Evolutionary conservation across 805 yeast genomes (phyloP).

Genomic region (Cyberlindnera mississippiensis): DNA sequence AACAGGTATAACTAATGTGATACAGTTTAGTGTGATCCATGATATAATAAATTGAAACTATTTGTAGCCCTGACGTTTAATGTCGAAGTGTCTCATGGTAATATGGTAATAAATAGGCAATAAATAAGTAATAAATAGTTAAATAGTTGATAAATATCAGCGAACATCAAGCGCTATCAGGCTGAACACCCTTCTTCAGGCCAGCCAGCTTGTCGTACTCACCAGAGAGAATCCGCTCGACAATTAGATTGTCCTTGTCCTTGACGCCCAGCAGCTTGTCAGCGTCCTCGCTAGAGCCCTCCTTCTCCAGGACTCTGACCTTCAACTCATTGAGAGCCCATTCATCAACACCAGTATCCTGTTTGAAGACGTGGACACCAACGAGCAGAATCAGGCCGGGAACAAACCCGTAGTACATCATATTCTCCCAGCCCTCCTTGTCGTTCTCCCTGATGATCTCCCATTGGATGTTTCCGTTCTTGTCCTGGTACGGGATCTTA

Average conservation of each 20-base stretch:
- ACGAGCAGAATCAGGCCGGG: slow-evolving; percentile 63
- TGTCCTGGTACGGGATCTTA: slow-evolving; percentile 78
- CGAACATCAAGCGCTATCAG: too few species aligned
- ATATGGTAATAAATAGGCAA: slow-evolving; percentile 5
- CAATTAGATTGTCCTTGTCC: slow-evolving; percentile 70
- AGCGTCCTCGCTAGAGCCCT: slow-evolving; percentile 42
- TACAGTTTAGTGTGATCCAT: too few species aligned
- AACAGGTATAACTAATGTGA: too few species aligned
- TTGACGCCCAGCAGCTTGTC: slow-evolving; percentile 52
- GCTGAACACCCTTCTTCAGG: slow-evolving; percentile 35
- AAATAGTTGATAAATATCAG: too few species aligned
- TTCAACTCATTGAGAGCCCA: slow-evolving; percentile 86
- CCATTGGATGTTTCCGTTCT: slow-evolving; percentile 79
- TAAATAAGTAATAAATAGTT: slow-evolving; percentile 1
- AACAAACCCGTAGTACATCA: slow-evolving; percentile 66
- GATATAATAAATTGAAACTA: too few species aligned
- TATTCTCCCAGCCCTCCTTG: slow-evolving; percentile 83
- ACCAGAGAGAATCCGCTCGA: slow-evolving; percentile 78
- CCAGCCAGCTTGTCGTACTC: slow-evolving; percentile 73
- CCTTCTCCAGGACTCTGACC: slow-evolving; percentile 68
- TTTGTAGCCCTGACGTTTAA: too few species aligned
- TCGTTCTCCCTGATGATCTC: slow-evolving; percentile 67
- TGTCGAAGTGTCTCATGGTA: too few species aligned
- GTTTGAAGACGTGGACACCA: slow-evolving; percentile 46
- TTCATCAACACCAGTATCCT: slow-evolving; percentile 50